Percentiles rank a stretch among this genome's conserved stretches.
Conservation (phyloP, 2,329 filamentous ascomycete genomes). For the Pyricularia sp. region DNA sequence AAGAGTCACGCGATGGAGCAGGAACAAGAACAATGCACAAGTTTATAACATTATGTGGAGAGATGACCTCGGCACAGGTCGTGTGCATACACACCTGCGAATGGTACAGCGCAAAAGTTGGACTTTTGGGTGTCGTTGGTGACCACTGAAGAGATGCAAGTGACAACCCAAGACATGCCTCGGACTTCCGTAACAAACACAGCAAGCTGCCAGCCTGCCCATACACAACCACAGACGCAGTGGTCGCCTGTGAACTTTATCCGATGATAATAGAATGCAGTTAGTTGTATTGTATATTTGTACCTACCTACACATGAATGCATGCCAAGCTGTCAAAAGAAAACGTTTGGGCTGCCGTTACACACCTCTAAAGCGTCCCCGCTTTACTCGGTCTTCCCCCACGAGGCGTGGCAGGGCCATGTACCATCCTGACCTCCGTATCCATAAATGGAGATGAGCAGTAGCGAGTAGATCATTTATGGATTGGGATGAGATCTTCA, state of each 20-base stretch:
- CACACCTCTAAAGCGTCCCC: background rate
- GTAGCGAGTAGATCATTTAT: background rate
- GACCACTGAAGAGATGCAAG: background rate
- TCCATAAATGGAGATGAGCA: background rate
- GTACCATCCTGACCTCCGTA: too few relatives aligned
- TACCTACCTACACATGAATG: background rate
- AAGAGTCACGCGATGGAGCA: background rate
- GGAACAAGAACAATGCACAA: background rate
- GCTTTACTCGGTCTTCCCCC: background rate
- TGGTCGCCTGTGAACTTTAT: background rate
- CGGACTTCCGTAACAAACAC: background rate
- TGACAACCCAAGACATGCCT: background rate
- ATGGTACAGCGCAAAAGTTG: too few relatives aligned
- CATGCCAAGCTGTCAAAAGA: background rate
- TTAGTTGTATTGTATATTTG: too few relatives aligned
- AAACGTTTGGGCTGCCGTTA: background rate
- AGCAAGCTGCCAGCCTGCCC: background rate
- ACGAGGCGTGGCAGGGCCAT: background rate
- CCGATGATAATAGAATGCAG: too few relatives aligned
- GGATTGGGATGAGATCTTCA: too few relatives aligned
- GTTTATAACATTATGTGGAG: background rate
- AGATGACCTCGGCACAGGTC: background rate
- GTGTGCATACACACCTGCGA: too few relatives aligned
- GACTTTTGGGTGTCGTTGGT: background rate
- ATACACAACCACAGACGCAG: background rate